A percentile compares a stretch with the other conserved stretches of the same genome.
phyloP scores from a whole-genome alignment of 345 rosid genomes.

The Jatropha curcas region DNA sequence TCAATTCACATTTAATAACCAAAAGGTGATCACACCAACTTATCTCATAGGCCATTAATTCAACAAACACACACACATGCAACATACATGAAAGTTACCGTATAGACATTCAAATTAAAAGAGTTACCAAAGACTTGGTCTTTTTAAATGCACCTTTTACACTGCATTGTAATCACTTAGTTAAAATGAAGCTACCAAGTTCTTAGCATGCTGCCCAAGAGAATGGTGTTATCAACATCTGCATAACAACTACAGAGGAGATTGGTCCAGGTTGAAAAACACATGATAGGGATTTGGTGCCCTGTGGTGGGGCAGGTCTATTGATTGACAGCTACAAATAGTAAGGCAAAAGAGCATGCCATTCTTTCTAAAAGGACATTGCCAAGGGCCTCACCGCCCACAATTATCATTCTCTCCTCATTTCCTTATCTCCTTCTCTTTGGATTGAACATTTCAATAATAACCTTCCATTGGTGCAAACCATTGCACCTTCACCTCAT shows the following conservation, averaged over 20 bases:
- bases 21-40: constrained; percentile 4
- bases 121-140: background rate
- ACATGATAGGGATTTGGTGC: constrained; percentile 18
- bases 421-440: constrained; percentile 44
- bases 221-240: constrained; percentile 1
- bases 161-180: background rate
- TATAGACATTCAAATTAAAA: background rate
- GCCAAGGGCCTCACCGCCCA: constrained; percentile 21
- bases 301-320: constrained; percentile 24
- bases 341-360: constrained; percentile 28
- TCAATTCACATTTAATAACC: constrained; percentile 7
- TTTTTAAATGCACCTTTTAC: background rate
- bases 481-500: constrained; percentile 22
- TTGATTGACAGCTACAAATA: constrained; percentile 34
- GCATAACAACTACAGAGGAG: constrained; percentile 13
- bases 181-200: background rate
- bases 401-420: constrained; percentile 18
- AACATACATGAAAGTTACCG: background rate
- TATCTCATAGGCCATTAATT: background rate
- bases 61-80: background rate
- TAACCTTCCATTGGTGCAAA: constrained; percentile 30
- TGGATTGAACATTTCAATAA: constrained; percentile 22
- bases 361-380: constrained; percentile 24
- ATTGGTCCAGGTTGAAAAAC: constrained; percentile 26
- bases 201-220: background rate